Conservation (phyloP, 352 stramenopile genomes). For the Globisporangium nodosum region DNA sequence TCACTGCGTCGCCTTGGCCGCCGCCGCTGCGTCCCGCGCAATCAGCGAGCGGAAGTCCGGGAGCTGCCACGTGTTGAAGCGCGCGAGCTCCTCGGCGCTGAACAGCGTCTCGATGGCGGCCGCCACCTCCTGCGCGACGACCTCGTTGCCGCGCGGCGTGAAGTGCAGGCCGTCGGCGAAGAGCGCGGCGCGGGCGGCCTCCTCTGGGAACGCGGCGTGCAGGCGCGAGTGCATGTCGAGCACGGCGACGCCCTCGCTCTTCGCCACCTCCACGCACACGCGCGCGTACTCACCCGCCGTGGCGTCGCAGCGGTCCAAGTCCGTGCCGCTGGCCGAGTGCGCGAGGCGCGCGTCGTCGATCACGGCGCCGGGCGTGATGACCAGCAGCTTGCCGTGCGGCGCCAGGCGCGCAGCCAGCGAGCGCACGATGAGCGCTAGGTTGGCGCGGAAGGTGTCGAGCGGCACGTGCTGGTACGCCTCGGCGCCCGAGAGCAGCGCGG, state of each 20-base stretch:
- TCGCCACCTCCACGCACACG: conserved; percentile 33
- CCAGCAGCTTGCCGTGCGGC: conserved; percentile 25
- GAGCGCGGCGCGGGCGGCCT: conserved; percentile 20
- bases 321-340: conserved; percentile 2
- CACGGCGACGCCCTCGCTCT: conserved; percentile 17
- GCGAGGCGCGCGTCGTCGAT: conserved; percentile 28
- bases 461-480: conserved; percentile 37
- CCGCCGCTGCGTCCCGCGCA: neutral
- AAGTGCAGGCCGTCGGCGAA: conserved; percentile 60
- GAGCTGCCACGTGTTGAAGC: conserved; percentile 29
- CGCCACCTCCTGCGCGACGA: conserved; percentile 35
- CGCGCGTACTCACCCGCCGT: conserved; percentile 34
- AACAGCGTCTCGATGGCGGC: conserved; percentile 22
- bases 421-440: conserved; percentile 30
- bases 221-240: conserved; percentile 50
- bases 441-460: conserved; percentile 34
- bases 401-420: conserved; percentile 14
- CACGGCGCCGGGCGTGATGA: conserved; percentile 56
- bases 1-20: neutral
- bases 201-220: conserved; percentile 21
- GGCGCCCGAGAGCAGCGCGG: conserved; percentile 22
- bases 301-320: conserved; percentile 39
- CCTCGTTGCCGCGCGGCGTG: conserved; percentile 32
- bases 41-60: conserved; percentile 22
- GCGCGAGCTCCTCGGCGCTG: conserved; percentile 14